Evolutionary conservation across 2,329 filamentous ascomycete species (phyloP).

Genomic region (Sporothrix protearum): DNA sequence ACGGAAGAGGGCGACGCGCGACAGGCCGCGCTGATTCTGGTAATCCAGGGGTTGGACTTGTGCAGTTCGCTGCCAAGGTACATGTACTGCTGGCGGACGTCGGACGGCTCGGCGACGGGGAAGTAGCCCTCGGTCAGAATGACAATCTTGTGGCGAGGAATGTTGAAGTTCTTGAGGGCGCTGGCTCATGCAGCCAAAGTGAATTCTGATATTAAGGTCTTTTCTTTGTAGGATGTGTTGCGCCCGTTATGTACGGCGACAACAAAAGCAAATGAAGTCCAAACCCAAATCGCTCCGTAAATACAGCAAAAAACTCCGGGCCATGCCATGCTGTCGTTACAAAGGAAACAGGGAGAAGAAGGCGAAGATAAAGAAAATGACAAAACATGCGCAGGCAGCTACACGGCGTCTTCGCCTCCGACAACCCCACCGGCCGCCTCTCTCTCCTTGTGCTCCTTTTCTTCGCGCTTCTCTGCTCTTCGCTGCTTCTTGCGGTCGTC

Average conservation of each 20-base stretch:
- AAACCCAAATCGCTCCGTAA: constrained; percentile 2
- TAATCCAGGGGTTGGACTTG: constrained; percentile 34
- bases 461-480: background rate
- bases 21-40: constrained; percentile 43
- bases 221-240: background rate
- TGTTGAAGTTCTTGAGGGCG: constrained; percentile 55
- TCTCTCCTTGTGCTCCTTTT: background rate
- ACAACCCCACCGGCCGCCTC: background rate
- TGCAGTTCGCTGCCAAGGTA: constrained; percentile 17
- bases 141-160: constrained; percentile 55
- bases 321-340: constrained; percentile 4
- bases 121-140: constrained; percentile 56
- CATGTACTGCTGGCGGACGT: constrained; percentile 29
- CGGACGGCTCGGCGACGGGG: constrained; percentile 46
- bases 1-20: constrained; percentile 60
- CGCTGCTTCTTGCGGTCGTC: constrained; percentile 5
- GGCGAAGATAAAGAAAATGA: background rate
- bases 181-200: too few relatives aligned
- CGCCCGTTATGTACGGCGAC: background rate
- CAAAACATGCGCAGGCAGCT: background rate
- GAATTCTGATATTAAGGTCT: too few relatives aligned
- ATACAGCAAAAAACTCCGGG: background rate
- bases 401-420: background rate
- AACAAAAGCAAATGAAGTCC: background rate
- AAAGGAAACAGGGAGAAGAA: background rate